These are phyloP conservation scores for Gautieria morchelliformis DNA, from an alignment of 768 basidiomycete species.

Conservation along the genomic window DNA sequence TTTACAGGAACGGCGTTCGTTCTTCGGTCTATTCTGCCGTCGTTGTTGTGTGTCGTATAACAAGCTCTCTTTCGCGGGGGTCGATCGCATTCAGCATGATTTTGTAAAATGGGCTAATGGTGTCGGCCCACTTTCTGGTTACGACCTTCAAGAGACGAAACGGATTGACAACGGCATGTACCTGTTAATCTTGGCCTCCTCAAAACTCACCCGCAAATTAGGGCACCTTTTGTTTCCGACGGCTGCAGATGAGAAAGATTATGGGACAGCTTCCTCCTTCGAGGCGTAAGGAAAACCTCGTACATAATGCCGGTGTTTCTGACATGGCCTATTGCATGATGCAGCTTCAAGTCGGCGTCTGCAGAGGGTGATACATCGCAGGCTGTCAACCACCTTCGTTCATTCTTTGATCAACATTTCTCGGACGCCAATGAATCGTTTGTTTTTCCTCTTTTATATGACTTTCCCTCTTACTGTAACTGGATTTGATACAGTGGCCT, in stretches of 20 bases:
- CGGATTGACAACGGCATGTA: conserved; percentile 35
- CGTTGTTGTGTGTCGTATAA: conserved; percentile 65
- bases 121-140: neutral
- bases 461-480: neutral
- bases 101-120: conserved; percentile 46
- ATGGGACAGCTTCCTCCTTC: conserved; percentile 53
- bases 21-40: conserved; percentile 76
- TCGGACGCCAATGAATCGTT: conserved; percentile 75
- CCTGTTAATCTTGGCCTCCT: neutral
- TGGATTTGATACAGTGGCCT: conserved; percentile 40
- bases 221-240: conserved; percentile 53
- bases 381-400: conserved; percentile 61
- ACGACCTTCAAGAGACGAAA: conserved; percentile 31
- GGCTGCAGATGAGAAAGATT: conserved; percentile 52
- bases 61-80: conserved; percentile 67
- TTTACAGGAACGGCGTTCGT: conserved; percentile 55
- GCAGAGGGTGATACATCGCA: conserved; percentile 58
- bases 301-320: conserved; percentile 1
- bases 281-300: conserved; percentile 35
- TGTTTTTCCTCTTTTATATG: conserved; percentile 19
- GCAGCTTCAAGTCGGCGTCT: conserved; percentile 60
- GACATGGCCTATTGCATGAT: neutral
- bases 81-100: conserved; percentile 56
- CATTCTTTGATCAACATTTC: conserved; percentile 82
- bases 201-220: conserved; percentile 6